Evolutionary conservation across 75 land plant species (phyloP).

Genomic region (Sequoiadendron giganteum): DNA sequence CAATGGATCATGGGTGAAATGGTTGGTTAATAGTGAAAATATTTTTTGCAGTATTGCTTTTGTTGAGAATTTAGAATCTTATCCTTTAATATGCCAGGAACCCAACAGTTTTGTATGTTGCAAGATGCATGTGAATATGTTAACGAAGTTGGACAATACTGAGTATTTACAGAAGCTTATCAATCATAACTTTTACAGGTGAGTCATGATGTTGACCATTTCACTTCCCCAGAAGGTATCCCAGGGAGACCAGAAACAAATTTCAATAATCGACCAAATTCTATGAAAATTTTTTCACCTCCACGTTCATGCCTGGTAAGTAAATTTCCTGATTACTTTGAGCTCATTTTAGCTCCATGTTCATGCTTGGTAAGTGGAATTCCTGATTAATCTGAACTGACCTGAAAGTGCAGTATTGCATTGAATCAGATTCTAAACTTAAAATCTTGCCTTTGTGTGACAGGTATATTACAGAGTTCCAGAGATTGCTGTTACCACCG

Average conservation of each 20-base stretch:
- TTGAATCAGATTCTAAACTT: not conserved
- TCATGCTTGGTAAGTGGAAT: constrained; percentile 72
- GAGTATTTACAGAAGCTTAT: not conserved
- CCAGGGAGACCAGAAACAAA: constrained; percentile 96
- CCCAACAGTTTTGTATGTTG: not conserved
- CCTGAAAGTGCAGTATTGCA: not conserved
- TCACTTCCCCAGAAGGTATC: constrained; percentile 91
- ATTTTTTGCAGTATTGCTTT: not conserved
- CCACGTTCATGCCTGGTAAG: constrained; percentile 89
- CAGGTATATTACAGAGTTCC: constrained; percentile 12
- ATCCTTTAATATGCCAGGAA: not conserved
- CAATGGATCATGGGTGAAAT: not conserved
- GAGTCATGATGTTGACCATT: constrained; percentile 89
- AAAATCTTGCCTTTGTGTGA: not conserved
- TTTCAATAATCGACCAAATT: constrained; percentile 97
- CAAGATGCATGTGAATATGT: not conserved
- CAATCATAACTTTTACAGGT: constrained; percentile 42
- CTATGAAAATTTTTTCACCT: constrained; percentile 85
- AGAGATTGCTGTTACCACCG: not conserved
- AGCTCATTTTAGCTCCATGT: constrained; percentile 61
- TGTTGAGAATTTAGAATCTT: not conserved
- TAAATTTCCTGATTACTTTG: not conserved
- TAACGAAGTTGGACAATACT: not conserved
- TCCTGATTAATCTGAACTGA: not conserved
- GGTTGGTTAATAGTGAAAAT: not conserved